A percentile compares a stretch with the other conserved stretches of the same genome.
Evolutionary conservation across 2,329 filamentous ascomycete genomes (phyloP).

Genomic region (Calonectria honghensis): DNA sequence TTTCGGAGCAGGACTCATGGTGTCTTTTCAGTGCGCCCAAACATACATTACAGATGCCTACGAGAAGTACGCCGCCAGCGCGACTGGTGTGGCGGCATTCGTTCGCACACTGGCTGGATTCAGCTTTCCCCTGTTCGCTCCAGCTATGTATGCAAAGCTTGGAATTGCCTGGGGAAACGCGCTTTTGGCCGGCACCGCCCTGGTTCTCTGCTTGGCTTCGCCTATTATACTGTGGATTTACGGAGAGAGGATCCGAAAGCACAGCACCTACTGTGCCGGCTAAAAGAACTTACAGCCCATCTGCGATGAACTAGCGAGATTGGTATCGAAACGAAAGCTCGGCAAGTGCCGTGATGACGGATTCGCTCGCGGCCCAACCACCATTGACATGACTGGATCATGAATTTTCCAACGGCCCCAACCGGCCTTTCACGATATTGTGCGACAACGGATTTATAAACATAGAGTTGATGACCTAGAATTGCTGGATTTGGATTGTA

Average conservation of each 20-base stretch:
- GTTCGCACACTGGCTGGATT: conserved; percentile 74
- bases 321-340: background rate
- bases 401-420: background rate
- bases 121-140: conserved; percentile 75
- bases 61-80: conserved; percentile 60
- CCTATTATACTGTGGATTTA: conserved; percentile 48
- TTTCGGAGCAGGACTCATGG: conserved; percentile 70
- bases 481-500: background rate
- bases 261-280: conserved; percentile 45
- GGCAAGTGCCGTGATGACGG: background rate
- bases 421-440: background rate
- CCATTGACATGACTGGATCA: background rate
- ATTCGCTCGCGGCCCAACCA: background rate
- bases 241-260: conserved; percentile 48
- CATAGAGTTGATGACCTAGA: background rate
- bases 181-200: conserved; percentile 57
- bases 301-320: background rate
- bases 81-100: conserved; percentile 72
- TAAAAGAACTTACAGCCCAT: background rate
- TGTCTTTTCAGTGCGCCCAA: conserved; percentile 74
- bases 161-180: conserved; percentile 68
- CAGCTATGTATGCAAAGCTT: conserved; percentile 61
- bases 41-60: conserved; percentile 76
- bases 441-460: background rate
- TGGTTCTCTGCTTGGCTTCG: conserved; percentile 46